Evolutionary conservation across 2,329 filamentous ascomycete genomes (phyloP), one percentile per base, ranked within the genome.

Genomic region (Talaromyces atroroseus): DNA sequence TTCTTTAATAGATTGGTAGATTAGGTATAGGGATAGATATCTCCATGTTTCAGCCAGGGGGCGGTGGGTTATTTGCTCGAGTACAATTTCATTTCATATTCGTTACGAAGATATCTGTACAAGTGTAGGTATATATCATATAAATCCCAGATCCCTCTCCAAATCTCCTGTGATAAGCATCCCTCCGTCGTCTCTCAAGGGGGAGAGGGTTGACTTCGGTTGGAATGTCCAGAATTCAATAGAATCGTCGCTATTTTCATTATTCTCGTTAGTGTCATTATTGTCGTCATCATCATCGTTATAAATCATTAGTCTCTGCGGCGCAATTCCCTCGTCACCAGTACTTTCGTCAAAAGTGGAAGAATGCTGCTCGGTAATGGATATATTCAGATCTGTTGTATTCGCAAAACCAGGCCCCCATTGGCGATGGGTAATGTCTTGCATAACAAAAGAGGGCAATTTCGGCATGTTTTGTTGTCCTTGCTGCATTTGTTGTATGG

Each of bases 101-200:
- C 11, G 10, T 44, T 21, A 18, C n/a, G 38, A n/a, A n/a, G n/a
- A 42, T 42, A 3, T 4, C 18, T 44, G n/a, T 50, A 50, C n/a
- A 50, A 23, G 18, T 20, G 3, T 40, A 7, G 16, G 44, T 18
- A 11, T 24, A 11, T 23, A 50, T 46, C 29, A 60, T 2, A 49
- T 51, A 38, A 73, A 65, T 1, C 71, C 71, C 29, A 73, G 58
- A 62, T 73, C 71, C n/a, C 60, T 60, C 63, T 73, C 71, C 48
- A 73, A 54, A 62, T 73, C 71, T 2, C 71, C 71, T 0, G 71
- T 73, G 3, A 73, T 72, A 51, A 40, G 58, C 24, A 26, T 61
- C 7, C 24, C 29, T 50, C n/a, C 52, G 38, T 47, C 45, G 24
- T 26, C 8, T 8, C 4, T 26, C 32, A 34, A 32, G 7, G 20